phyloP scores from a whole-genome alignment of 495 filamentous ascomycete genomes.

The Xanthoparmelia taractica region DNA sequence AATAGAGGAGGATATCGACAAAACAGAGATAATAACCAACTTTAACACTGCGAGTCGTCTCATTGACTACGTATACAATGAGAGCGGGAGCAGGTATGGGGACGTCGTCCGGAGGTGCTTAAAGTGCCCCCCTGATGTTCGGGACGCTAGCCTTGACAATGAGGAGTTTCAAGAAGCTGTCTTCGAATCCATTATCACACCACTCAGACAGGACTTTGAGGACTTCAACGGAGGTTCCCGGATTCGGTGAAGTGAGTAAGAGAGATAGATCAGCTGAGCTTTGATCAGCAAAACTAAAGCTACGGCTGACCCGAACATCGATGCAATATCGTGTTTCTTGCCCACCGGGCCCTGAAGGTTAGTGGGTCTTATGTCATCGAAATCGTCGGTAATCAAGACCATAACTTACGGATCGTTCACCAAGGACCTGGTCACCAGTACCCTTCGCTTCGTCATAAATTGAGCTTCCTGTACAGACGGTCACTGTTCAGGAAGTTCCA shows the following conservation, averaged over 20 bases:
- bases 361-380: too few relatives aligned
- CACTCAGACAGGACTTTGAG: slow-evolving; percentile 19
- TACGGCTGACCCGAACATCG: too few relatives aligned
- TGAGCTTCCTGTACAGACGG: too few relatives aligned
- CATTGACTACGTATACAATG: slow-evolving; percentile 24
- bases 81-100: slow-evolving; percentile 28
- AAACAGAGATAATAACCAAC: slow-evolving; percentile 19
- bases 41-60: slow-evolving; percentile 28
- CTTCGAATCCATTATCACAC: slow-evolving; percentile 21
- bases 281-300: too few relatives aligned
- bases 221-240: slow-evolving; percentile 1
- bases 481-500: too few relatives aligned
- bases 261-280: too few relatives aligned
- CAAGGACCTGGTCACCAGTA: too few relatives aligned
- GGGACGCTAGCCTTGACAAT: slow-evolving; percentile 23
- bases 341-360: too few relatives aligned
- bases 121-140: slow-evolving; percentile 20
- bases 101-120: slow-evolving; percentile 30
- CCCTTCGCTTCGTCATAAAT: too few relatives aligned
- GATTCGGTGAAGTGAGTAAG: neutral
- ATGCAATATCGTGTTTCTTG: too few relatives aligned
- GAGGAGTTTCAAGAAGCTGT: slow-evolving; percentile 26
- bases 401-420: too few relatives aligned
- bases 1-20: slow-evolving; percentile 25
- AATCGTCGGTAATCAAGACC: too few relatives aligned